Conservation (phyloP, 495 filamentous ascomycete genomes). For the Usnea hakonensis region DNA sequence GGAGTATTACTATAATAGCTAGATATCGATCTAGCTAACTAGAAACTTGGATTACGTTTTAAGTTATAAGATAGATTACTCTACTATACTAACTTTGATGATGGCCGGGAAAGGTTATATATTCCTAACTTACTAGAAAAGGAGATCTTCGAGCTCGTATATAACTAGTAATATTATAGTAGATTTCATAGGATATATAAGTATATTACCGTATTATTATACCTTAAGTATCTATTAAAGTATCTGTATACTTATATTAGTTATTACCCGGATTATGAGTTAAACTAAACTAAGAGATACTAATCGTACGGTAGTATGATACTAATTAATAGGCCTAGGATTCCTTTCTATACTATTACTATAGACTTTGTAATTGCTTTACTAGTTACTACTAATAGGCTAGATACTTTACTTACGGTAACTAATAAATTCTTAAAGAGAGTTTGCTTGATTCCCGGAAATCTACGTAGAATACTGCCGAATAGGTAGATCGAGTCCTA, state of each 20-base stretch:
- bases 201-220: neutral
- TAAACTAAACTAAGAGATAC: conserved; percentile 6
- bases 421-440: conserved; percentile 16
- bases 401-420: neutral
- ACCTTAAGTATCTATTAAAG: neutral
- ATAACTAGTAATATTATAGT: conserved; percentile 5
- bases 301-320: conserved; percentile 1
- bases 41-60: neutral
- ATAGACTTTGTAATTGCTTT: conserved; percentile 17
- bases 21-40: neutral
- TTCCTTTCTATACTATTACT: conserved; percentile 12
- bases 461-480: neutral
- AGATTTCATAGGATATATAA: conserved; percentile 14
- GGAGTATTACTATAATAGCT: too few species aligned
- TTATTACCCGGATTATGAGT: conserved; percentile 13
- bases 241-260: conserved; percentile 9
- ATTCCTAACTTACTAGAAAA: conserved; percentile 1
- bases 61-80: neutral
- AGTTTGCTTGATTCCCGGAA: neutral
- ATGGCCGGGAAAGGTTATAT: conserved; percentile 2
- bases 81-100: neutral
- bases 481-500: conserved; percentile 10
- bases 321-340: conserved; percentile 2
- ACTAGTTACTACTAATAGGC: neutral
- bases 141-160: conserved; percentile 7